These are phyloP conservation scores for Chrysosporium keratinophilum DNA, from an alignment of 2,329 filamentous ascomycete species.

Conservation along the genomic window DNA sequence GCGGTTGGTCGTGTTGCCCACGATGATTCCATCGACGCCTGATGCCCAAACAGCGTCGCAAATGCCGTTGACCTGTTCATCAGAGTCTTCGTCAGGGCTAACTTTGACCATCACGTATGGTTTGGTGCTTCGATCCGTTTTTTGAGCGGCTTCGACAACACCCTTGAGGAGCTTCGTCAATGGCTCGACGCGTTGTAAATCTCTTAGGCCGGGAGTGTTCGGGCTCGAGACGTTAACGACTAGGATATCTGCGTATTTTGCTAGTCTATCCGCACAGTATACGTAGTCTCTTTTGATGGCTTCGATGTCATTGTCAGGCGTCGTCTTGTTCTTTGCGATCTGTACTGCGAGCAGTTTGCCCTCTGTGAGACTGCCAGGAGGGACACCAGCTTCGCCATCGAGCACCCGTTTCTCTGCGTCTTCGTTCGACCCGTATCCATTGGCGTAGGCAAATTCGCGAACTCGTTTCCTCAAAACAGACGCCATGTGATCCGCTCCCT, in stretches of 20 bases:
- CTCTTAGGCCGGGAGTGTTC: conserved; percentile 84
- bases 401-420: conserved; percentile 61
- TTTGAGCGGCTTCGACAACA: conserved; percentile 68
- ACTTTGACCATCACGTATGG: conserved; percentile 96
- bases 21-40: conserved; percentile 89
- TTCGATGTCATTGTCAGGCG: conserved; percentile 70
- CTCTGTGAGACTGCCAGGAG: conserved; percentile 65
- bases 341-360: conserved; percentile 81
- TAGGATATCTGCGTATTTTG: conserved; percentile 84
- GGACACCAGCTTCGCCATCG: conserved; percentile 63
- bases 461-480: conserved; percentile 66
- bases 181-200: conserved; percentile 74
- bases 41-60: conserved; percentile 72
- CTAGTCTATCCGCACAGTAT: conserved; percentile 75
- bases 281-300: conserved; percentile 73
- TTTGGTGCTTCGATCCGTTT: conserved; percentile 59
- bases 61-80: conserved; percentile 75
- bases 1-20: conserved; percentile 91
- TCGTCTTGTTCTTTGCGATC: conserved; percentile 93
- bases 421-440: conserved; percentile 55
- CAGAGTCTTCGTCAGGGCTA: conserved; percentile 83
- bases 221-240: conserved; percentile 97
- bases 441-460: conserved; percentile 60
- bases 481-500: conserved; percentile 79
- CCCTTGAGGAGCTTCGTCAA: conserved; percentile 69